Evolutionary conservation across 1,284 basidiomycete species (phyloP).

Genomic region (Heterobasidion irregulare): DNA sequence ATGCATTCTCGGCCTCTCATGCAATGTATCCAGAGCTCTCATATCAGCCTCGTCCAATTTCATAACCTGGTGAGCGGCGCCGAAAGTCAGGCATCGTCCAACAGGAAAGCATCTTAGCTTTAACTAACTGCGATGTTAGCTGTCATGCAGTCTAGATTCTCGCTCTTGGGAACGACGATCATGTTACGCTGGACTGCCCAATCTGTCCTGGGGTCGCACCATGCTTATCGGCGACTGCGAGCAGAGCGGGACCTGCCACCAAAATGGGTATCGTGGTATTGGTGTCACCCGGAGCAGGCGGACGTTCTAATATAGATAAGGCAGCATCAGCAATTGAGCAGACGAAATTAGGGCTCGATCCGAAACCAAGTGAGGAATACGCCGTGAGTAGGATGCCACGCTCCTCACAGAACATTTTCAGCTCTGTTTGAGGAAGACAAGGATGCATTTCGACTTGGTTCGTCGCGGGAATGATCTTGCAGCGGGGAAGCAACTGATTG

Average conservation of each 20-base stretch:
- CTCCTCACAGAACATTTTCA: slow-evolving; percentile 36
- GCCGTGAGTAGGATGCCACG: slow-evolving; percentile 42
- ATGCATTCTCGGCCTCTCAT: slow-evolving; percentile 38
- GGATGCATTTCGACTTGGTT: slow-evolving; percentile 46
- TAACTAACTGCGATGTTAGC: slow-evolving; percentile 34
- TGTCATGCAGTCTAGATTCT: slow-evolving; percentile 35
- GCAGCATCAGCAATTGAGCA: neutral
- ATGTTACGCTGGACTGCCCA: slow-evolving; percentile 40
- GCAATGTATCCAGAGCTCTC: slow-evolving; percentile 27
- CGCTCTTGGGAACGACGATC: slow-evolving; percentile 40
- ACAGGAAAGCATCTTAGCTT: no score
- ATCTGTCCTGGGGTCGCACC: slow-evolving; percentile 40
- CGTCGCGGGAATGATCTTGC: slow-evolving; percentile 36
- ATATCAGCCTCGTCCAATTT: slow-evolving; percentile 30
- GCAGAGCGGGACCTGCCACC: slow-evolving; percentile 10
- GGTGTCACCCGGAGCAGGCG: neutral
- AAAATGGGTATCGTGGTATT: neutral
- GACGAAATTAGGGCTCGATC: neutral
- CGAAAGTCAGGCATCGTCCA: neutral
- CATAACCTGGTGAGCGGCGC: slow-evolving; percentile 14
- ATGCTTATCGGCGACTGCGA: slow-evolving; percentile 35
- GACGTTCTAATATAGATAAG: neutral
- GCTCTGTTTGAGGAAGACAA: slow-evolving; percentile 32
- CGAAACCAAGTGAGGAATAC: slow-evolving; percentile 43
- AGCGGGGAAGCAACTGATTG: slow-evolving; percentile 20